A percentile compares a stretch with the other conserved stretches of the same genome.
These are phyloP conservation scores for Pythium aquatile DNA, from an alignment of 352 stramenopile genomes.

Conservation along the genomic window DNA sequence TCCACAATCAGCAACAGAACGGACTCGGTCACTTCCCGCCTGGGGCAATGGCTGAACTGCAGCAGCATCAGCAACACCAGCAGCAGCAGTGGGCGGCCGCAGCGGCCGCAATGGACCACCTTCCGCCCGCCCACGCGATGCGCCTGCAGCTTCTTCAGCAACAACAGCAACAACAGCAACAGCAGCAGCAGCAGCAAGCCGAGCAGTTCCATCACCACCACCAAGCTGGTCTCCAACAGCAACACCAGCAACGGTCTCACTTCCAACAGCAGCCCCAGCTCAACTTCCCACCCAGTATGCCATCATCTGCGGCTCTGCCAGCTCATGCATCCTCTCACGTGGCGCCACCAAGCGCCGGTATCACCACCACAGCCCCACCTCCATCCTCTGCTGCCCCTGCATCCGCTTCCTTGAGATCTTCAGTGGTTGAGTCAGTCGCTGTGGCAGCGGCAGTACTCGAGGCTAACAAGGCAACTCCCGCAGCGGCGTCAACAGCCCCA, in stretches of 20 bases:
- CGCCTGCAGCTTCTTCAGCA: slow-evolving; percentile 24
- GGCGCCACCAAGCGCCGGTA: not conserved
- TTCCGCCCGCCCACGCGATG: slow-evolving; percentile 19
- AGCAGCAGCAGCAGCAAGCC: slow-evolving; percentile 16
- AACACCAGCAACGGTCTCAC: slow-evolving; percentile 22
- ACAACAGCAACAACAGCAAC: slow-evolving; percentile 13
- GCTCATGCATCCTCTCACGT: not conserved
- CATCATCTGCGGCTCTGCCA: not conserved
- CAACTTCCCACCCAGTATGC: slow-evolving; percentile 21
- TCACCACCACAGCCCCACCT: not conserved
- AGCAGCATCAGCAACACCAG: slow-evolving; percentile 24
- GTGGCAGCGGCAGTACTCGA: slow-evolving; percentile 9
- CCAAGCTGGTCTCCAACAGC: slow-evolving; percentile 8
- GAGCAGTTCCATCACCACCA: slow-evolving; percentile 13
- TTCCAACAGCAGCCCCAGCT: slow-evolving; percentile 20
- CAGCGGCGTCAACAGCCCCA: not conserved
- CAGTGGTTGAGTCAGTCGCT: slow-evolving; percentile 21
- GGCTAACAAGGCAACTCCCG: not conserved
- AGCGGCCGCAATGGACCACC: slow-evolving; percentile 24
- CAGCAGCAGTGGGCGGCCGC: slow-evolving; percentile 30
- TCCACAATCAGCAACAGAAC: slow-evolving; percentile 28
- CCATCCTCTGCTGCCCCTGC: not conserved
- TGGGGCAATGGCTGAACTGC: slow-evolving; percentile 21
- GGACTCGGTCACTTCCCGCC: slow-evolving; percentile 8
- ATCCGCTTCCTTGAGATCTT: slow-evolving; percentile 6